Evolutionary conservation across 2,329 filamentous ascomycete genomes (phyloP).

Genomic region (Paramyrothecium sp.): DNA sequence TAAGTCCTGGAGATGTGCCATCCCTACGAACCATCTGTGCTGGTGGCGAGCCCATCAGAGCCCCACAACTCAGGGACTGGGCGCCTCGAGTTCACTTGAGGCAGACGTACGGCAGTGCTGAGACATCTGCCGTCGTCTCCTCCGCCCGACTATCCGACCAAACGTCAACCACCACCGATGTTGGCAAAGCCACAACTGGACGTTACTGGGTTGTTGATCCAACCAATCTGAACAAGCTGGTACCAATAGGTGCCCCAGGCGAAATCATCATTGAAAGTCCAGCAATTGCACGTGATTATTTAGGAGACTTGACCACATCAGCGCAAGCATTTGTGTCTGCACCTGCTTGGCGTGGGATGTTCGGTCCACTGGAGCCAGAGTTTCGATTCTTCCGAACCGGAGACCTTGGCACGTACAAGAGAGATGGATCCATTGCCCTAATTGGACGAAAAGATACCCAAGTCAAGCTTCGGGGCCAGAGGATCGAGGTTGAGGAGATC

Average conservation of each 20-base stretch:
- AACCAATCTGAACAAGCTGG: constrained; percentile 10
- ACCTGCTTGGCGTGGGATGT: neutral
- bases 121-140: neutral
- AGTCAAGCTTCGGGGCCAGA: constrained; percentile 53
- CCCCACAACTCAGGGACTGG: constrained; percentile 15
- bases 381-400: neutral
- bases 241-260: constrained; percentile 13
- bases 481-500: constrained; percentile 37
- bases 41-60: constrained; percentile 1
- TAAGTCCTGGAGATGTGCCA: neutral
- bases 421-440: constrained; percentile 31
- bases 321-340: constrained; percentile 4
- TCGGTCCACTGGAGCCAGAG: too few relatives aligned
- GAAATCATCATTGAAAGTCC: constrained; percentile 20
- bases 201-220: constrained; percentile 16
- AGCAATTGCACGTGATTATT: constrained; percentile 19
- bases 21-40: constrained; percentile 1
- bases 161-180: constrained; percentile 39
- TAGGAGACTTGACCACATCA: constrained; percentile 8
- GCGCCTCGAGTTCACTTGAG: constrained; percentile 33
- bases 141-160: neutral
- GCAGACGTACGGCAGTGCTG: constrained; percentile 7
- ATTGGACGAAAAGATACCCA: constrained; percentile 51
- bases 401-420: neutral
- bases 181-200: neutral